phyloP scores from a whole-genome alignment of 371 early-diverging fungal species.

The Chytridium lagenaria region DNA sequence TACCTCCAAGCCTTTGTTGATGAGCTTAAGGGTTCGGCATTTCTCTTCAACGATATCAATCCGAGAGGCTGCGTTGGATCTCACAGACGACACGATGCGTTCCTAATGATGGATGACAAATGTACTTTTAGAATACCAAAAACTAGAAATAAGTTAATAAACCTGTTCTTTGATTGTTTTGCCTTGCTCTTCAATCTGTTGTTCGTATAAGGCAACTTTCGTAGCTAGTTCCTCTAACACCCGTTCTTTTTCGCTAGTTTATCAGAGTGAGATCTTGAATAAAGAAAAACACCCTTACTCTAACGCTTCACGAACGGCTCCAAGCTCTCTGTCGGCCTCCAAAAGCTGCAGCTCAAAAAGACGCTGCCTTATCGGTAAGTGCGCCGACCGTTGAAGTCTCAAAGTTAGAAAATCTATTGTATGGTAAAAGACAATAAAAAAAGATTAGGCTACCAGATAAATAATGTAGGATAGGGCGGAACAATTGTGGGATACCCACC shows the following conservation, averaged over 20 bases:
- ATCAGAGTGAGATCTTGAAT: neutral
- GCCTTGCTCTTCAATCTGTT: neutral
- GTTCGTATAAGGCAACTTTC: neutral
- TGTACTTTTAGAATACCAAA: too few relatives aligned
- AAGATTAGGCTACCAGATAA: too few relatives aligned
- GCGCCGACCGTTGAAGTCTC: too few relatives aligned
- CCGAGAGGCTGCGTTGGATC: conserved; percentile 14
- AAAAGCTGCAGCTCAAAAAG: too few relatives aligned
- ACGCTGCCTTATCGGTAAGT: too few relatives aligned
- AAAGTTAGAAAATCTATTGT: too few relatives aligned
- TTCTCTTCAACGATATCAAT: conserved; percentile 38
- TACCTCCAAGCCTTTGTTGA: conserved; percentile 40
- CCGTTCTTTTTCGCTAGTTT: neutral
- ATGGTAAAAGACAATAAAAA: too few relatives aligned
- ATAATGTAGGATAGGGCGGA: too few relatives aligned
- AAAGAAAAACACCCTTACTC: neutral
- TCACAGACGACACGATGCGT: conserved; percentile 11
- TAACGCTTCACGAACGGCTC: too few relatives aligned
- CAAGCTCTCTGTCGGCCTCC: too few relatives aligned
- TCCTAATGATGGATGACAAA: neutral
- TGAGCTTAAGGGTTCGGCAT: conserved; percentile 29
- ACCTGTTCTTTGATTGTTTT: conserved; percentile 20
- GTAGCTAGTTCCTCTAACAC: neutral
- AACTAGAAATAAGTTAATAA: conserved; percentile 7
- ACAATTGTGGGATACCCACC: too few relatives aligned